A percentile compares a stretch with the other conserved stretches of the same genome.
Evolutionary conservation across 805 yeast genomes (phyloP).

Genomic region (Cyberlindnera euphorbiae): DNA sequence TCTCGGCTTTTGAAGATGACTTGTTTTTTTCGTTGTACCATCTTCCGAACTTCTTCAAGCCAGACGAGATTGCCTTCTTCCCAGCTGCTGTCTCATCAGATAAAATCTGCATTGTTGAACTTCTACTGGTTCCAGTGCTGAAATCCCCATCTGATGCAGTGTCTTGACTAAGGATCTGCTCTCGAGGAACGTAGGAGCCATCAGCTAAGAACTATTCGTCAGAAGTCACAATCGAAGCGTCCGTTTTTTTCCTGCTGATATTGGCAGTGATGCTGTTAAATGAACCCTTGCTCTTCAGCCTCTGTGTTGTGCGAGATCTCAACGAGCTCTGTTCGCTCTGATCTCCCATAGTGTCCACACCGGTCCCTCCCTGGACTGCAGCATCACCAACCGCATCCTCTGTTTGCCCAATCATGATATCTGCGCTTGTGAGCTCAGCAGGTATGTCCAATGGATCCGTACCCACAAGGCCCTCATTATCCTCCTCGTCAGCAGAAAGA

Average conservation of each 20-base stretch:
- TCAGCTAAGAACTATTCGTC: conserved; percentile 27
- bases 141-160: conserved; percentile 14
- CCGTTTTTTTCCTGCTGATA: conserved; percentile 16
- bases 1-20: conserved; percentile 4
- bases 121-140: conserved; percentile 6
- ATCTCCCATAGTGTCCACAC: not conserved
- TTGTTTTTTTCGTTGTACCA: conserved; percentile 58
- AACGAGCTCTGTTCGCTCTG: conserved; percentile 14
- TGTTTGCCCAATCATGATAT: no score
- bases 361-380: not conserved
- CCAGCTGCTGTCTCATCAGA: conserved; percentile 28
- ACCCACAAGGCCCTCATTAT: conserved; percentile 1
- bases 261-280: conserved; percentile 2
- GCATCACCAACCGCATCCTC: conserved; percentile 2
- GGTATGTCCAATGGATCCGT: conserved; percentile 1
- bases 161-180: conserved; percentile 7
- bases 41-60: conserved; percentile 57
- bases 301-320: conserved; percentile 11
- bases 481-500: conserved; percentile 6
- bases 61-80: conserved; percentile 36
- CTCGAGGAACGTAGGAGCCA: conserved; percentile 24
- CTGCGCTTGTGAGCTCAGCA: no score
- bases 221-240: conserved; percentile 21
- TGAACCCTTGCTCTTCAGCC: conserved; percentile 4
- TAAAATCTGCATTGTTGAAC: conserved; percentile 20